Evolutionary conservation across 2,329 filamentous ascomycete species (phyloP), one percentile per base, ranked within the genome.

Genomic region (Monilinia vaccinii-corymbosi): DNA sequence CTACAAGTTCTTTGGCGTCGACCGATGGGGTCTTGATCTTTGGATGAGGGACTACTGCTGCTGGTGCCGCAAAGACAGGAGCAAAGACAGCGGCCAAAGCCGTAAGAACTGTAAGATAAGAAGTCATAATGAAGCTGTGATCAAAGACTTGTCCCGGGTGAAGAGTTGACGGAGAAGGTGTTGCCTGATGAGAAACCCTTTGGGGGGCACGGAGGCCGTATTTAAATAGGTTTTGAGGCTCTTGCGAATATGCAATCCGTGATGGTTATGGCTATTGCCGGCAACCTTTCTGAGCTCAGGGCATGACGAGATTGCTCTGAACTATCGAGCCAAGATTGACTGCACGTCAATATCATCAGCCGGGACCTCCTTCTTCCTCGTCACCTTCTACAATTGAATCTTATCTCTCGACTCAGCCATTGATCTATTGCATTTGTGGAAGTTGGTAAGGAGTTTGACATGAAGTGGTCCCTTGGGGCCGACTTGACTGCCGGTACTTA

Each of bases 1-100:
- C 73, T 45, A 86, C 77, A 61, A 79, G 71, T 66, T 82, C 74
- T 11, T 65, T 65, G 58, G 76, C 77, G 36, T 76, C 71, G 2
- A 76, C 70, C 69, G 84, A 85, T 67, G 73, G 71, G 67, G 68
- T 67, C 59, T 71, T 71, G 49, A 68, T 56, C 52, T 69, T 51
- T 11, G 48, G 40, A n/a, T 59, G 48, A 31, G 36, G 48, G 2
- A 45, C 28, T 18, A 18, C 10, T 28, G 49, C 21, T 25, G 66
- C 48, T 56, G 69, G 69, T 11, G 68, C 67, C 32, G 61, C 68
- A 38, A 68, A 64, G 36, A 68, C 61, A 21, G 69, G 68, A n/a
- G 62, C 57, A 55, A 69, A 58, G 18, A 63, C 36, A 61, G 68
- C 69, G 58, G 69, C 68, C 48, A 70, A 63, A 55, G 68, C 67